A percentile compares a stretch with the other conserved stretches of the same genome.
These are phyloP conservation scores for Euphorbia tirucalli DNA, from an alignment of 345 rosid genomes.

Conservation along the genomic window DNA sequence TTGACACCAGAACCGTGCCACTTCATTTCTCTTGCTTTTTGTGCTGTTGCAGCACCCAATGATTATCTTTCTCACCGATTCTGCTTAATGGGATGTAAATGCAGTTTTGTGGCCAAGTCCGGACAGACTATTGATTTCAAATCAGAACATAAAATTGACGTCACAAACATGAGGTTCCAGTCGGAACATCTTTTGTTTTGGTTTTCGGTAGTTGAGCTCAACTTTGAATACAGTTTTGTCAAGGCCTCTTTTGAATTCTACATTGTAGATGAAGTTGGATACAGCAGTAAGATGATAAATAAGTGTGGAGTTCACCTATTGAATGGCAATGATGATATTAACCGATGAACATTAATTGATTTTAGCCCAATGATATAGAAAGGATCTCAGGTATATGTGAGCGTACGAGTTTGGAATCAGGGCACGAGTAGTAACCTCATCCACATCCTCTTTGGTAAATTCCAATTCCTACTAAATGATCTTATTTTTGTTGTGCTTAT, in stretches of 20 bases:
- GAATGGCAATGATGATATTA: background rate
- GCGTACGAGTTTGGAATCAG: background rate
- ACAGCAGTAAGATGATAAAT: background rate
- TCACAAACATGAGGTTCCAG: background rate
- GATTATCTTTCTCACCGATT: background rate
- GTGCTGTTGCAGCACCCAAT: background rate
- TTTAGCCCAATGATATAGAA: background rate
- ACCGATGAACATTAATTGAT: background rate
- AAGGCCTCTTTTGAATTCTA: conserved; percentile 3
- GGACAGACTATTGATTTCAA: conserved; percentile 5
- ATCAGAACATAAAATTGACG: background rate
- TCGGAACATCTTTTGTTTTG: conserved; percentile 1
- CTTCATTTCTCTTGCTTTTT: conserved; percentile 2
- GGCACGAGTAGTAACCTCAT: background rate
- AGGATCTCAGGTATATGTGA: background rate
- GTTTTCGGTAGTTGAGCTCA: background rate
- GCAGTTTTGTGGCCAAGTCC: background rate
- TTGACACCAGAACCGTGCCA: background rate
- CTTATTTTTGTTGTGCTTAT: background rate
- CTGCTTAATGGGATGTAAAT: background rate
- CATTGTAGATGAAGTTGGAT: background rate
- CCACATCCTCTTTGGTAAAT: background rate
- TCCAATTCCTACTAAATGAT: background rate
- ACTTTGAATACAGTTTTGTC: background rate
- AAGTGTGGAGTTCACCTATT: conserved; percentile 6